Base-by-base conservation (phyloP, 805 yeast genomes). In the Yamadazyma laniorum region DNA sequence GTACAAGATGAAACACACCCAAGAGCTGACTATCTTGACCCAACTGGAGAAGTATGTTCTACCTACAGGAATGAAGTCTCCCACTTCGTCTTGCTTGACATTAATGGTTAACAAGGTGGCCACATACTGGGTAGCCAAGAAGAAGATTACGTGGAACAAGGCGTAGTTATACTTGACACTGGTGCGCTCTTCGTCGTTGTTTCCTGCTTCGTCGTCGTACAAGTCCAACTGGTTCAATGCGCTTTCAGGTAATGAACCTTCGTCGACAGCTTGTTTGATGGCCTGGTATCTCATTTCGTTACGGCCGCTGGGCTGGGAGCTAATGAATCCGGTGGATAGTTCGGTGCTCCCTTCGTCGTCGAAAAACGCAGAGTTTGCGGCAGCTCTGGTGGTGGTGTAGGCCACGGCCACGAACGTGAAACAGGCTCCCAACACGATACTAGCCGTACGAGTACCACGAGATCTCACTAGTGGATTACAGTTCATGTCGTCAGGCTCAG, bases 351-450 rank as follows among this genome's bases (percentile, higher is more conserved):
- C 30, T 29, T 55, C 63, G 4, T 43, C 36, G 30, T 58, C 64
- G 43, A 40, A 76, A 74, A 59, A 75, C 62, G 68, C 65, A 3
- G 70, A 51, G 46, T 64, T 62, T 27, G 91, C 89, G 4, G 97
- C 99, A 1, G 98, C 99, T 47, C 98, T 77, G 1, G 96, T 89
- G 0, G 99, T 93, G 2, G 99, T 93, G 58, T 93, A 95, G 0
- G 97, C 97, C 46, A 93, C 85, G 0, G 99, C 97, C 36, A 87
- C 72, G 55, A 93, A 88, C 0, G 99, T 93, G 67, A 95, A 89
- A 13, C 89, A 64, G 0, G 98, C 96, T 13, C 98, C 98, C 37
- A 93, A 56, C 1, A 93, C 77, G 38, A 90, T 81, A 43, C 95
- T 84, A 15, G 88, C 79, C 3, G 95, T 88, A 52, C 98, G 77